A percentile compares a stretch with the other conserved stretches of the same genome.
These are phyloP conservation scores for Brassica carinata DNA, from an alignment of 345 rosid species.

Conservation along the genomic window DNA sequence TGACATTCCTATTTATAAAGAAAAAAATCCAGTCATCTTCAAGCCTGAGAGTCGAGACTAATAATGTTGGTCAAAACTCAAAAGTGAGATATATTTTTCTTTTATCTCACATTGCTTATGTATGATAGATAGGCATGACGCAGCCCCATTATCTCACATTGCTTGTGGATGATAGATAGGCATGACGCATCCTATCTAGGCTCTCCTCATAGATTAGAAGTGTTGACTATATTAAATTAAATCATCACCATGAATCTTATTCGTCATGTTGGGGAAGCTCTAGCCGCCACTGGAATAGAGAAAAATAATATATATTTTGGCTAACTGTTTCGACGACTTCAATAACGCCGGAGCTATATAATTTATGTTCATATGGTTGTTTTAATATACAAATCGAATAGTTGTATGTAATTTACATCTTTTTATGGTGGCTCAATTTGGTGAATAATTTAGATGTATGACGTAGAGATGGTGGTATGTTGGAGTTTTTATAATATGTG, in stretches of 20 bases:
- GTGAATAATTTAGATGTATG: background rate
- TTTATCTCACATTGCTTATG: background rate
- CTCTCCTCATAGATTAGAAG: background rate
- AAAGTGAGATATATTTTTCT: background rate
- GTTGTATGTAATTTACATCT: background rate
- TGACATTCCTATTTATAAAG: background rate
- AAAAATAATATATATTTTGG: background rate
- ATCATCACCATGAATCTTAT: background rate
- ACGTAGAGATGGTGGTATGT: background rate
- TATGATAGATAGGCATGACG: background rate
- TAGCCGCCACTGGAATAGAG: background rate
- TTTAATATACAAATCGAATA: background rate
- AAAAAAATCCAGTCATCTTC: background rate
- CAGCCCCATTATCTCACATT: background rate
- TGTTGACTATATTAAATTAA: background rate
- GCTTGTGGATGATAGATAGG: no score
- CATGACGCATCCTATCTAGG: no score
- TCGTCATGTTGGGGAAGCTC: background rate
- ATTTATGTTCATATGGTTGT: background rate
- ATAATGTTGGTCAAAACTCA: background rate
- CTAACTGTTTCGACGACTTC: background rate
- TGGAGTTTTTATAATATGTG: background rate
- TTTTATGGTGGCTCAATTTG: background rate
- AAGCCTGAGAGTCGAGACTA: background rate
- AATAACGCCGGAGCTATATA: background rate